These are phyloP conservation scores for Trichothecium sympodiale DNA, from an alignment of 2,329 filamentous ascomycete genomes.

Conservation along the genomic window DNA sequence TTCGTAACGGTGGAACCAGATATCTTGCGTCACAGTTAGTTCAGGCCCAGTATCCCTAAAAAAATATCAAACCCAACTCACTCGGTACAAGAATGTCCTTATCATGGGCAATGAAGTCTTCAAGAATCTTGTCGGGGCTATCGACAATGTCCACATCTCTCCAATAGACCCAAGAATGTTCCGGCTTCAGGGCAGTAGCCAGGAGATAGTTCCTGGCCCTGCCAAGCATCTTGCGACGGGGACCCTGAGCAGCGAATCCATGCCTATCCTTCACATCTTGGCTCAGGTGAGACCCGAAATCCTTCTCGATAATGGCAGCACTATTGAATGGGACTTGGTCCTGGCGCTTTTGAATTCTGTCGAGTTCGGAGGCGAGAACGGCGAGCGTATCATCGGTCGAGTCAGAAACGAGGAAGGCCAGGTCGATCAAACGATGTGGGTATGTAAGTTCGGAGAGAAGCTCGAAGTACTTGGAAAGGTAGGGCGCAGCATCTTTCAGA, in stretches of 20 bases:
- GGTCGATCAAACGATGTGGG: conserved; percentile 87
- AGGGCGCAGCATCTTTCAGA: conserved; percentile 74
- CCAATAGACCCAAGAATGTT: conserved; percentile 99
- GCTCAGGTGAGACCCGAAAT: conserved; percentile 67
- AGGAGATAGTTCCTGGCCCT: conserved; percentile 87
- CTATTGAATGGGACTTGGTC: conserved; percentile 79
- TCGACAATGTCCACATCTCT: conserved; percentile 94
- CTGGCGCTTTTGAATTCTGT: conserved; percentile 72
- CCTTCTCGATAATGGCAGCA: conserved; percentile 77
- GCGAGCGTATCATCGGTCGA: conserved; percentile 84
- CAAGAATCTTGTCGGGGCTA: conserved; percentile 74
- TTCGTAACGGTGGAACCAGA: conserved; percentile 91
- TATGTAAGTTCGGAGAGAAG: conserved; percentile 83
- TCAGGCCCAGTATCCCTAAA: not conserved
- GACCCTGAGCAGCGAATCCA: conserved; percentile 76
- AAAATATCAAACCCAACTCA: conserved; percentile 24
- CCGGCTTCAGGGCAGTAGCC: conserved; percentile 70
- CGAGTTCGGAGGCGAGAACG: conserved; percentile 73
- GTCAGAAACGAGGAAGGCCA: conserved; percentile 90
- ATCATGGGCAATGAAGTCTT: conserved; percentile 92
- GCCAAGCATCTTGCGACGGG: conserved; percentile 82
- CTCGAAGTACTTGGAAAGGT: conserved; percentile 86
- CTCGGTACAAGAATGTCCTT: conserved; percentile 89
- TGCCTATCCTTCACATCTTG: conserved; percentile 79
- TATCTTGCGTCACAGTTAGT: conserved; percentile 45